Evolutionary conservation across 2,329 filamentous ascomycete species (phyloP).

Genomic region (Xylariaceae sp.): DNA sequence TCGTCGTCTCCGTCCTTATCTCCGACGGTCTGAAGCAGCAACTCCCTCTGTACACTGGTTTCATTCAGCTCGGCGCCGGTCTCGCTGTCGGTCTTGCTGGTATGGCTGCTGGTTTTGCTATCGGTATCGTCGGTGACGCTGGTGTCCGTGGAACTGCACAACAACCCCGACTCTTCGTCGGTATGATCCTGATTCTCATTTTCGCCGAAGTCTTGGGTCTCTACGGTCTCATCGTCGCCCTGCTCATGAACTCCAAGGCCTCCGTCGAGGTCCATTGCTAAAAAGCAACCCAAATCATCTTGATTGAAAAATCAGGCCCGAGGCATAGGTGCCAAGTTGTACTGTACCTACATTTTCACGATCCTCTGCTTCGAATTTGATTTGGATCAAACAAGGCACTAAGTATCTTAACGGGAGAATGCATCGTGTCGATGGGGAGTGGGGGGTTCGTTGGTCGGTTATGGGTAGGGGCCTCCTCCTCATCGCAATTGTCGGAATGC

Average conservation of each 20-base stretch:
- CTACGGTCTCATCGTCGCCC: constrained; percentile 96
- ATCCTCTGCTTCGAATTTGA: constrained; percentile 14
- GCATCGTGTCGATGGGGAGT: constrained; percentile 14
- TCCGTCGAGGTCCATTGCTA: constrained; percentile 59
- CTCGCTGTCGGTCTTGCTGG: constrained; percentile 76
- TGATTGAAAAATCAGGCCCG: constrained; percentile 2
- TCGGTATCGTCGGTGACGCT: constrained; percentile 82
- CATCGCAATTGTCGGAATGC: constrained; percentile 13
- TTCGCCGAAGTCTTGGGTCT: constrained; percentile 99
- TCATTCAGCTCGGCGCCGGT: constrained; percentile 81
- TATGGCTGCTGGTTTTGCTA: constrained; percentile 79
- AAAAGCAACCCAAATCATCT: constrained; percentile 19
- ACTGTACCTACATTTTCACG: constrained; percentile 10
- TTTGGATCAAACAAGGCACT: constrained; percentile 8
- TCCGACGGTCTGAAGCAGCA: constrained; percentile 71
- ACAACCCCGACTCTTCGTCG: constrained; percentile 82
- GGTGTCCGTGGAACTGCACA: constrained; percentile 83
- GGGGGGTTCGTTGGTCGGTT: constrained; percentile 7
- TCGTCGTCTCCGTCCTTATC: constrained; percentile 83
- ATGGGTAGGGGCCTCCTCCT: constrained; percentile 5
- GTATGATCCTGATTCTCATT: constrained; percentile 99
- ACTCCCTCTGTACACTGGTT: constrained; percentile 71
- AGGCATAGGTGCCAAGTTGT: constrained; percentile 22
- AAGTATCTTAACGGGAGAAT: constrained; percentile 12
- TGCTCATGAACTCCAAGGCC: constrained; percentile 98